Percentiles rank a stretch among this genome's conserved stretches.
Conservation (phyloP, 2,329 filamentous ascomycete species). For the Ascochyta fabae region DNA sequence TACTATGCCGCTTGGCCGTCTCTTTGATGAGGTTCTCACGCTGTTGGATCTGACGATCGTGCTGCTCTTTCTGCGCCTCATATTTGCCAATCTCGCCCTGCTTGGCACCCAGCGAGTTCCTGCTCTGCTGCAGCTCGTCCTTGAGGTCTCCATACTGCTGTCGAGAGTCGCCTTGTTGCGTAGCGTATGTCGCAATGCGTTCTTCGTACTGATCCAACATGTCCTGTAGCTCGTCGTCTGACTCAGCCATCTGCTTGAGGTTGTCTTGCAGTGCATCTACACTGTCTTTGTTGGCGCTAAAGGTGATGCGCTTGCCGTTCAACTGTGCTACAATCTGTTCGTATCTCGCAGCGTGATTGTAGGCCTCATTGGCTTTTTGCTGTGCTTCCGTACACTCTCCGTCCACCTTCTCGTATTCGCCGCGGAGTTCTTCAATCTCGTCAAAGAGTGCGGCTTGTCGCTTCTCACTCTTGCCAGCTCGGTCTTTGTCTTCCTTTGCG, state of each 20-base stretch:
- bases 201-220: conserved; percentile 80
- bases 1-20: conserved; percentile 75
- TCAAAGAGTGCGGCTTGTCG: conserved; percentile 66
- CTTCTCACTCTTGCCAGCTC: conserved; percentile 67
- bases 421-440: conserved; percentile 64
- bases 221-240: conserved; percentile 75
- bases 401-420: conserved; percentile 38
- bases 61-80: conserved; percentile 84
- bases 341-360: conserved; percentile 75
- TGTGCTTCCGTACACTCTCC: conserved; percentile 44
- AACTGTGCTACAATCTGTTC: conserved; percentile 77
- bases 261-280: conserved; percentile 73
- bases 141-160: conserved; percentile 70
- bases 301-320: conserved; percentile 76
- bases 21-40: conserved; percentile 79
- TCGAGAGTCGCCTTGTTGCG: conserved; percentile 68
- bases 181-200: conserved; percentile 69
- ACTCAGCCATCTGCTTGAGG: conserved; percentile 78
- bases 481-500: conserved; percentile 83
- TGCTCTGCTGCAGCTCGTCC: conserved; percentile 56
- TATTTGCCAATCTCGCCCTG: conserved; percentile 74
- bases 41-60: conserved; percentile 77
- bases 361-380: conserved; percentile 68
- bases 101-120: conserved; percentile 53
- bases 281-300: conserved; percentile 71